phyloP scores from a whole-genome alignment of 495 filamentous ascomycete genomes.

The Friedmanniomyces simplex region DNA sequence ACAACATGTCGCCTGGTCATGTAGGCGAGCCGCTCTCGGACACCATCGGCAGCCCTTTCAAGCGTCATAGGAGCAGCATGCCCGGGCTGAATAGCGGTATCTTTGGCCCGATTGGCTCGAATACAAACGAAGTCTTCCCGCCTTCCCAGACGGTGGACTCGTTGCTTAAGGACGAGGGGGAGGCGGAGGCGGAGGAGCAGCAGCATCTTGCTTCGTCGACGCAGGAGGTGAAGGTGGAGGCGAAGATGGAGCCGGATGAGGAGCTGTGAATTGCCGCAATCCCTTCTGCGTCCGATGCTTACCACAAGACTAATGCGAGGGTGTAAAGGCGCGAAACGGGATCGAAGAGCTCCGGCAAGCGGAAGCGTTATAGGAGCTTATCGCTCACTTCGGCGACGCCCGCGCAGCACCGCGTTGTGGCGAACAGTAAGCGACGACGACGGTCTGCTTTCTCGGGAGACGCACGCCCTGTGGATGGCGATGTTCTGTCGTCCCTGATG shows the following conservation, averaged over 20 bases:
- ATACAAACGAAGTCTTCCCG: constrained; percentile 2
- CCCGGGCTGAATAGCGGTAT: constrained; percentile 30
- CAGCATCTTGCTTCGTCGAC: not conserved
- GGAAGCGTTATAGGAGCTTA: not conserved
- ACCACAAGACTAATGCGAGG: not conserved
- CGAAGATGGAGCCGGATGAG: constrained; percentile 12
- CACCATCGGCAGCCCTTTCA: constrained; percentile 67
- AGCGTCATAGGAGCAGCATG: constrained; percentile 69
- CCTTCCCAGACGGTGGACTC: not conserved
- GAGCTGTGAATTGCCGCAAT: constrained; percentile 12
- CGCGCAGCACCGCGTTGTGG: not conserved
- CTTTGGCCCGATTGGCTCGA: constrained; percentile 6
- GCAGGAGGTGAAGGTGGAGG: constrained; percentile 10
- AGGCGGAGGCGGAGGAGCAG: not conserved
- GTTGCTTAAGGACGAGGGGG: not conserved
- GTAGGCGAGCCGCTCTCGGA: constrained; percentile 33
- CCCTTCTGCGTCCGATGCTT: not conserved
- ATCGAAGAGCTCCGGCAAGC: not conserved
- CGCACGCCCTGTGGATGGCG: not conserved
- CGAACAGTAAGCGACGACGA: not conserved
- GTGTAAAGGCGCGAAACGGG: not conserved
- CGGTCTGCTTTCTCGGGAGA: not conserved
- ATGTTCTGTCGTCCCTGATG: too few species aligned
- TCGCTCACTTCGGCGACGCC: not conserved
- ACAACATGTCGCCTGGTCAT: constrained; percentile 17